Base-by-base conservation (phyloP, 2,329 filamentous ascomycete species). In the Sphaerulina vaccinii region DNA sequence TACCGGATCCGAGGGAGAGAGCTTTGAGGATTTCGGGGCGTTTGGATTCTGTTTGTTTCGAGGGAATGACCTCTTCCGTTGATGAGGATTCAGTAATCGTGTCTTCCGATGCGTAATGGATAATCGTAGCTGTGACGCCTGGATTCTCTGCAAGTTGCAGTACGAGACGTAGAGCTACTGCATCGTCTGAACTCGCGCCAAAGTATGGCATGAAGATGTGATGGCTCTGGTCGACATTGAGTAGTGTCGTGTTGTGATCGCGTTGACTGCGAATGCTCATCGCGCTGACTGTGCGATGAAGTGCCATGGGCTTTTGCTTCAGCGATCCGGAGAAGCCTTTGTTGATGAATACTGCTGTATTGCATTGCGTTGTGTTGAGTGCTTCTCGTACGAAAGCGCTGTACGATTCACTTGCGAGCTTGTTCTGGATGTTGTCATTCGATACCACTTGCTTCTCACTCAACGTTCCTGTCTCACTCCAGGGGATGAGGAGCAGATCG, bases 151-250 rank as follows among this genome's bases (percentile, higher is more conserved):
- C 88, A 1, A 99, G 79, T 65, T 96, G 92, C 2, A 97, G 77
- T 2, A 92, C 86, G 19, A 97, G 81, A 1, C 85, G 79, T 0
- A 97, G 77, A 0, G 90, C 91, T 3, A 86, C 82, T 6, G 83
- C 81, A 64, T 96, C 92, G 65, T 99, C 93, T 1, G 77, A 73
- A 7, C 88, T 88, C 11, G 55, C 29, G 15, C 92, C 91, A 53
- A 96, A 85, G 71, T 90, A 97, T 0, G 91, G 87, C 48, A 95
- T 77, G 67, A 95, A 91, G 59, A 97, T 79, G 66, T 92, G 90
- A 66, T 95, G 90, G 29, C 82, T 84, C 55, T 84, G 85, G 62
- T 88, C 82, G 5, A 77, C 75, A 4, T 84, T 77, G 0, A 86
- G 82, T 1, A 44, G 79, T 73, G 79, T 71, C 0, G 79, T 73